Percentiles rank a stretch among this genome's conserved stretches.
Evolutionary conservation across 129 eudicot genomes (phyloP).

Genomic region (Silybum marianum): DNA sequence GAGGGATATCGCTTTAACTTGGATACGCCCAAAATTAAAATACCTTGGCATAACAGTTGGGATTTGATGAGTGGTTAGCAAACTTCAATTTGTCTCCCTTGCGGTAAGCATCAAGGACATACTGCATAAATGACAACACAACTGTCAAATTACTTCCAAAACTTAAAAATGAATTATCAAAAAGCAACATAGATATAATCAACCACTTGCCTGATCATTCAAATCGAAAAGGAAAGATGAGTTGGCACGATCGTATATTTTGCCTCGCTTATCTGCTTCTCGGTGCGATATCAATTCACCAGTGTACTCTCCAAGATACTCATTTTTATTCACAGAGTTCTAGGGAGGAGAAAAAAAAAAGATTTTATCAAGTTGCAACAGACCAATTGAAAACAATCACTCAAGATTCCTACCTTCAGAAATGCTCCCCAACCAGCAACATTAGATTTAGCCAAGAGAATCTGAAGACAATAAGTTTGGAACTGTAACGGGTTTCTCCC

Average conservation of each 20-base stretch:
- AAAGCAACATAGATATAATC: neutral
- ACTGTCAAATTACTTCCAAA: neutral
- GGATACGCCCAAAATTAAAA: neutral
- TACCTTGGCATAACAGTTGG: slow-evolving; percentile 97
- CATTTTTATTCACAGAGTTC: slow-evolving; percentile 94
- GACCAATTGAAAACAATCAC: neutral
- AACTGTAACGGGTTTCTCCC: neutral
- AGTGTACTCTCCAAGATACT: slow-evolving; percentile 97
- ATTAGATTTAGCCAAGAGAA: slow-evolving; percentile 83
- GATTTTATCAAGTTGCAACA: neutral
- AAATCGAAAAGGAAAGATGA: slow-evolving; percentile 92
- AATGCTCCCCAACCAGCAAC: slow-evolving; percentile 99
- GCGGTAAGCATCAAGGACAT: slow-evolving; percentile 92
- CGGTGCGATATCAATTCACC: slow-evolving; percentile 96
- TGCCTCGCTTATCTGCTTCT: slow-evolving; percentile 99
- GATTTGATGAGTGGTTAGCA: slow-evolving; percentile 91
- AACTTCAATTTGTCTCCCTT: slow-evolving; percentile 97
- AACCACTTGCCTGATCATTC: slow-evolving; percentile 81
- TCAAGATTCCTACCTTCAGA: slow-evolving; percentile 59
- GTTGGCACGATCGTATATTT: slow-evolving; percentile 89
- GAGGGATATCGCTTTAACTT: neutral
- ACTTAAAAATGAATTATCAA: no score
- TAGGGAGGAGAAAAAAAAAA: slow-evolving; percentile 24
- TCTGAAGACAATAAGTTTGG: slow-evolving; percentile 42
- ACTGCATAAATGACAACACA: slow-evolving; percentile 48